Evolutionary conservation across 768 basidiomycete genomes (phyloP).

Genomic region (Lactarius vividus): DNA sequence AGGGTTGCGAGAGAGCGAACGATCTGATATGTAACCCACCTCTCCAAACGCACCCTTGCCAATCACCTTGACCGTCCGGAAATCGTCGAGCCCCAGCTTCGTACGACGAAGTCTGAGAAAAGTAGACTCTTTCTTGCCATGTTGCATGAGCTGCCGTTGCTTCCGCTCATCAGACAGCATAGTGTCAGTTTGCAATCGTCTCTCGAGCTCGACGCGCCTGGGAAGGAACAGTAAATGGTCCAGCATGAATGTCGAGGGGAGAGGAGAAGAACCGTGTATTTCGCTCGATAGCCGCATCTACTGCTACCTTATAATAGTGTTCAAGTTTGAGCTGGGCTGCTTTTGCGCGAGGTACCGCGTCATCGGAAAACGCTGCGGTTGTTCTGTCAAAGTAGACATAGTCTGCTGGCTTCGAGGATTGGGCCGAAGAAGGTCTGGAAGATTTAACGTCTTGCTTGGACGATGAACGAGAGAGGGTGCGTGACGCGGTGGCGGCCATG

Average conservation of each 20-base stretch:
- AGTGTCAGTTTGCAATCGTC: conserved; percentile 66
- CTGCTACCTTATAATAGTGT: conserved; percentile 94
- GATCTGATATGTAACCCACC: conserved; percentile 42
- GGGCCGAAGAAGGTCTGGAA: conserved; percentile 25
- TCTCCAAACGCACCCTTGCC: conserved; percentile 99
- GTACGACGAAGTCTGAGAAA: conserved; percentile 88
- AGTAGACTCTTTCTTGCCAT: conserved; percentile 85
- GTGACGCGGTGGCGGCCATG: conserved; percentile 21
- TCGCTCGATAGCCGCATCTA: conserved; percentile 91
- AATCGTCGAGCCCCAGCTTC: conserved; percentile 87
- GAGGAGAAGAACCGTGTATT: conserved; percentile 65
- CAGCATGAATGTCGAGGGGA: background rate
- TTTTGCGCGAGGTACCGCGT: conserved; percentile 80
- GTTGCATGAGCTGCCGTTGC: conserved; percentile 73
- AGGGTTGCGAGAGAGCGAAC: background rate
- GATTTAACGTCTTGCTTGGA: conserved; percentile 27
- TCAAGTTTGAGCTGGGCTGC: conserved; percentile 93
- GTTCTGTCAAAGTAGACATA: conserved; percentile 94
- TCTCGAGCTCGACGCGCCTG: conserved; percentile 87
- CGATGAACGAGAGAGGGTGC: conserved; percentile 25
- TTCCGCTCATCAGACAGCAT: conserved; percentile 82
- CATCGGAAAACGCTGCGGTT: conserved; percentile 71
- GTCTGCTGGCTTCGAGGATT: conserved; percentile 51
- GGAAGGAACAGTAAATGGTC: conserved; percentile 7
- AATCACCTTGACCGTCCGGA: conserved; percentile 96